phyloP scores from a whole-genome alignment of 306 rosid species.

The Macrotyloma uniflorum region DNA sequence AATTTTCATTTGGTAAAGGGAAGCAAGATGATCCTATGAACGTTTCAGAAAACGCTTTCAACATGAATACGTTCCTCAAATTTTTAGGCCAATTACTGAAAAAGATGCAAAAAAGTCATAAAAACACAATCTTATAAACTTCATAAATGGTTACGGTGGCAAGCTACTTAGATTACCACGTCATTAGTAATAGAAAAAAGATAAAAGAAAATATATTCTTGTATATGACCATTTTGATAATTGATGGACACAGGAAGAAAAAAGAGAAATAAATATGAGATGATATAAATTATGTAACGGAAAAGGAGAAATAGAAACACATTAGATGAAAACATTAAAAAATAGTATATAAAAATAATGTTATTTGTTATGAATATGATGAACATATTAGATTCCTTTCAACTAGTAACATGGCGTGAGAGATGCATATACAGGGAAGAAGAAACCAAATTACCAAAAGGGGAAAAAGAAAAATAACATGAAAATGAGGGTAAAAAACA shows the following conservation, averaged over 20 bases:
- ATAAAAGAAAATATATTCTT: not conserved
- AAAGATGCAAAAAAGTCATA: not conserved
- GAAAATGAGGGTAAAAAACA: not conserved
- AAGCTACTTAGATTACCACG: not conserved
- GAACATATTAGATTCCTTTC: not conserved
- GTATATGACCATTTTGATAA: not conserved
- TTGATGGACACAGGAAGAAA: not conserved
- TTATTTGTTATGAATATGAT: not conserved
- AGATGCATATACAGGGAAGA: constrained; percentile 4
- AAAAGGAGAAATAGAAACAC: not conserved
- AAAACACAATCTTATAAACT: not conserved
- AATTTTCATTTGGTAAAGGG: not conserved
- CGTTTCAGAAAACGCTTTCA: constrained; percentile 3
- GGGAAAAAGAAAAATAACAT: constrained; percentile 21
- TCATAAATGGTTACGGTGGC: not conserved
- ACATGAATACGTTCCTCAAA: not conserved
- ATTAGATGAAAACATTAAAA: not conserved
- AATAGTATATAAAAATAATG: not conserved
- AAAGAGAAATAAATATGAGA: not conserved
- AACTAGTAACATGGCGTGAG: constrained; percentile 9
- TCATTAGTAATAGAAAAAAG: no score
- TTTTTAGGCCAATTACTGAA: constrained; percentile 18
- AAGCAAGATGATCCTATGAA: not conserved
- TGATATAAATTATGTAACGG: not conserved
- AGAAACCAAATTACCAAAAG: constrained; percentile 17